Conservation (phyloP, 2,329 filamentous ascomycete genomes). For the Apiospora phragmitis region DNA sequence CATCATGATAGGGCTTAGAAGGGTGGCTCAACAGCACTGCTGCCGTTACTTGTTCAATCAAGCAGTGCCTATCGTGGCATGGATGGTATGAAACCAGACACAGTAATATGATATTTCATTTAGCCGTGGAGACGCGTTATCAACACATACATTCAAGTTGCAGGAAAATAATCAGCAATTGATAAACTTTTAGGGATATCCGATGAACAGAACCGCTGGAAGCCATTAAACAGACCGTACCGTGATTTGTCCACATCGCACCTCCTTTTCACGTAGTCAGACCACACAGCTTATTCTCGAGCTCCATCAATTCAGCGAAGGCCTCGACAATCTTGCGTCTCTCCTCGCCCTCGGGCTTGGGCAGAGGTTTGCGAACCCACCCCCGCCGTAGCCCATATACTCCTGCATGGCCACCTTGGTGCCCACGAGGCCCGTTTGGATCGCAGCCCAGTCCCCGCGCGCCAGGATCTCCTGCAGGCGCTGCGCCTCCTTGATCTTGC, state of each 20-base stretch:
- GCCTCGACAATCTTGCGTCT: conserved; percentile 27
- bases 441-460: conserved; percentile 68
- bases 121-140: background rate
- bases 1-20: background rate
- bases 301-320: conserved; percentile 30
- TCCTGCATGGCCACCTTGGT: conserved; percentile 66
- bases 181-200: background rate
- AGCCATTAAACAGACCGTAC: background rate
- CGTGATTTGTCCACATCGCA: background rate
- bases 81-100: background rate
- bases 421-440: conserved; percentile 67
- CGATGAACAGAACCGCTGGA: background rate
- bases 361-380: conserved; percentile 53
- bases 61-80: too few relatives aligned
- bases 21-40: background rate
- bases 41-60: background rate
- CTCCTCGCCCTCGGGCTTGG: conserved; percentile 28
- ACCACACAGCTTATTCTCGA: conserved; percentile 20
- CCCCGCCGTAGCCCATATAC: conserved; percentile 66
- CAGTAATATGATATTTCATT: background rate
- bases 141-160: background rate
- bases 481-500: conserved; percentile 58
- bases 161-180: background rate
- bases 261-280: background rate
- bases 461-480: conserved; percentile 65